Conservation (phyloP, 1,284 basidiomycete species). For the Ceratobasidium sp. region DNA sequence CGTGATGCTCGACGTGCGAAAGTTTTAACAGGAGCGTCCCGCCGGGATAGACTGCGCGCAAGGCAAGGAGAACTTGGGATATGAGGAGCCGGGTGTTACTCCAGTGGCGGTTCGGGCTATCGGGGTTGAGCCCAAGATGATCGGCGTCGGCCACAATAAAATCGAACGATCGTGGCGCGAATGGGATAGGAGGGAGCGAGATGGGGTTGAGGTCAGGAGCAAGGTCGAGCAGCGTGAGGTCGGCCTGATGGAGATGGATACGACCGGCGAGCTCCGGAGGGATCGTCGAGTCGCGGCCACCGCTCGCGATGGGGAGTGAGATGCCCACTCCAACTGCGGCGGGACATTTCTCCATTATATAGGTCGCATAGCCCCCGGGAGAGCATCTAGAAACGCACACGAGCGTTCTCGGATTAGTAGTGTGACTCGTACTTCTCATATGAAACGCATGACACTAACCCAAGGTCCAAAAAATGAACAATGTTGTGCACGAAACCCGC, state of each 20-base stretch:
- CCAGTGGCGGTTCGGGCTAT: conserved; percentile 41
- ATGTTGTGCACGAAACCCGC: no score
- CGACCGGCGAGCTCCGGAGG: not conserved
- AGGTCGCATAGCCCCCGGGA: conserved; percentile 35
- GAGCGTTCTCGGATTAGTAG: no score
- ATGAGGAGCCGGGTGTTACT: conserved; percentile 44
- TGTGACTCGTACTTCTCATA: no score
- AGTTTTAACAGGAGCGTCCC: conserved; percentile 50
- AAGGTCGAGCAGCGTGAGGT: conserved; percentile 20
- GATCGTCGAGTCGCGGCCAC: conserved; percentile 14
- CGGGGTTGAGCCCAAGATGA: conserved; percentile 45
- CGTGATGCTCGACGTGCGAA: conserved; percentile 47
- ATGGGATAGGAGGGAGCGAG: not conserved
- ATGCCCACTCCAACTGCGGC: conserved; percentile 12
- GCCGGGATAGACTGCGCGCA: conserved; percentile 45
- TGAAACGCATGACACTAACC: no score
- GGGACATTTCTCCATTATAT: conserved; percentile 13
- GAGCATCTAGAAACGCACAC: conserved; percentile 23
- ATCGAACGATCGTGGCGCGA: conserved; percentile 43
- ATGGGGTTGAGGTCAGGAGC: not conserved
- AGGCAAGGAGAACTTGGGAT: conserved; percentile 48
- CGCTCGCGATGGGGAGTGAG: conserved; percentile 13
- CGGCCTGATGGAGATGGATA: conserved; percentile 8
- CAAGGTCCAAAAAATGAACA: no score
- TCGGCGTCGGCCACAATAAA: conserved; percentile 51